phyloP scores from a whole-genome alignment of 169 alveolate genomes.

The Plasmodium gaboni region DNA sequence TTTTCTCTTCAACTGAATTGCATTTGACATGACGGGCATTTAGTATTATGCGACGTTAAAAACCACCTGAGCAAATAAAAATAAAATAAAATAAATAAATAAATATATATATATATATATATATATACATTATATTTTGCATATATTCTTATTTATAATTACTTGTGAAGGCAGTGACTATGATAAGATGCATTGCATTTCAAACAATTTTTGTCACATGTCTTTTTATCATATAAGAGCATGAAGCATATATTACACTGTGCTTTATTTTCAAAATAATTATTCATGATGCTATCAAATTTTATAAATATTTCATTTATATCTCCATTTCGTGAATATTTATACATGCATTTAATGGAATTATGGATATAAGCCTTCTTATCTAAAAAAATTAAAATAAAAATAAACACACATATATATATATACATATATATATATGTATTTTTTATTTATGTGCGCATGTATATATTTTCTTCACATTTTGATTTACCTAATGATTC shows the following conservation, averaged over 20 bases:
- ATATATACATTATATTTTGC: background rate
- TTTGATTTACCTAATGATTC: slow-evolving; percentile 34
- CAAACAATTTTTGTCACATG: slow-evolving; percentile 58
- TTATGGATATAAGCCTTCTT: slow-evolving; percentile 51
- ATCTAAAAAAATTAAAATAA: slow-evolving; percentile 8
- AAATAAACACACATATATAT: background rate
- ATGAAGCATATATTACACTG: slow-evolving; percentile 68
- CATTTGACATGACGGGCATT: slow-evolving; percentile 75
- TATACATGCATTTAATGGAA: slow-evolving; percentile 70
- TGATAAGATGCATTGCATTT: slow-evolving; percentile 55
- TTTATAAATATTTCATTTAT: slow-evolving; percentile 62
- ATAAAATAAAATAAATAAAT: background rate
- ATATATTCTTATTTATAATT: background rate
- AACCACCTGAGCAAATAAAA: slow-evolving; percentile 36
- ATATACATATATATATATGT: background rate
- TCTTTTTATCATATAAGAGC: slow-evolving; percentile 41
- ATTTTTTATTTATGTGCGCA: background rate
- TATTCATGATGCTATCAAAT: slow-evolving; percentile 60
- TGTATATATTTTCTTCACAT: background rate
- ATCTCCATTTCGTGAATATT: slow-evolving; percentile 54
- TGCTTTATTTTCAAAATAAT: slow-evolving; percentile 52
- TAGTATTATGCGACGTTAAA: slow-evolving; percentile 73
- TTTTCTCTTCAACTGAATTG: slow-evolving; percentile 19
- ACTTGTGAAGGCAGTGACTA: slow-evolving; percentile 70
- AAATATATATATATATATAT: background rate